Percentiles rank a stretch among this genome's conserved stretches.
Evolutionary conservation across 2,329 filamentous ascomycete species (phyloP).

Genomic region (Fonsecaea nubica): DNA sequence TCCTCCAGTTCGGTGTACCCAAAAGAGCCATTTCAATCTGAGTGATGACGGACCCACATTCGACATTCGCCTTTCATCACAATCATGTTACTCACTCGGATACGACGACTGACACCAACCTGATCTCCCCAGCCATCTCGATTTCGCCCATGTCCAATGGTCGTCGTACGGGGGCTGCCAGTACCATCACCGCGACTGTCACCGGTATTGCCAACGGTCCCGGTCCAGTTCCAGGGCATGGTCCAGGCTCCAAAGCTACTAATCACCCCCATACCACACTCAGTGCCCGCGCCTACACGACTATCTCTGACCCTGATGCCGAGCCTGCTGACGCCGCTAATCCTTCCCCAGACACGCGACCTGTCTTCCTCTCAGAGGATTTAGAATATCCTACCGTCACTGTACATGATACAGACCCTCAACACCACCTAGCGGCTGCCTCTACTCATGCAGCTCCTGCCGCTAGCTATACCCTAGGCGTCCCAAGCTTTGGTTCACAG

Average conservation of each 20-base stretch:
- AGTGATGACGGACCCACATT: constrained; percentile 38
- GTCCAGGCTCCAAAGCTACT: constrained; percentile 28
- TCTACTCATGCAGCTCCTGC: constrained; percentile 30
- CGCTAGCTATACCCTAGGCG: constrained; percentile 34
- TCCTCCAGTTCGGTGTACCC: constrained; percentile 4
- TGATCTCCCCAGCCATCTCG: constrained; percentile 37
- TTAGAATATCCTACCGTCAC: constrained; percentile 28
- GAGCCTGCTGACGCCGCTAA: constrained; percentile 38
- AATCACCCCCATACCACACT: constrained; percentile 28
- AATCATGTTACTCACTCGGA: constrained; percentile 32
- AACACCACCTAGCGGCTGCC: constrained; percentile 27
- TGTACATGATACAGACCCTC: constrained; percentile 30
- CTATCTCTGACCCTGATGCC: constrained; percentile 28
- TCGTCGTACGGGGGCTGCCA: constrained; percentile 23
- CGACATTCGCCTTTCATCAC: constrained; percentile 29
- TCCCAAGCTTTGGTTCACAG: constrained; percentile 35
- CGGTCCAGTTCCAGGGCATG: constrained; percentile 12
- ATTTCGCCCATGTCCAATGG: constrained; percentile 32
- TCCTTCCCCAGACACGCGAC: constrained; percentile 36
- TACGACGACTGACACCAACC: constrained; percentile 28
- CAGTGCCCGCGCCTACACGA: constrained; percentile 20
- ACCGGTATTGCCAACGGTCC: constrained; percentile 12
- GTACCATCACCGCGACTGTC: constrained; percentile 2
- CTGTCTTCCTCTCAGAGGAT: constrained; percentile 25
- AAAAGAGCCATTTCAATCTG: constrained; percentile 26